A percentile compares a stretch with the other conserved stretches of the same genome.
Conservation (phyloP, 768 basidiomycete genomes). For the Cyclocybe cylindracea region DNA sequence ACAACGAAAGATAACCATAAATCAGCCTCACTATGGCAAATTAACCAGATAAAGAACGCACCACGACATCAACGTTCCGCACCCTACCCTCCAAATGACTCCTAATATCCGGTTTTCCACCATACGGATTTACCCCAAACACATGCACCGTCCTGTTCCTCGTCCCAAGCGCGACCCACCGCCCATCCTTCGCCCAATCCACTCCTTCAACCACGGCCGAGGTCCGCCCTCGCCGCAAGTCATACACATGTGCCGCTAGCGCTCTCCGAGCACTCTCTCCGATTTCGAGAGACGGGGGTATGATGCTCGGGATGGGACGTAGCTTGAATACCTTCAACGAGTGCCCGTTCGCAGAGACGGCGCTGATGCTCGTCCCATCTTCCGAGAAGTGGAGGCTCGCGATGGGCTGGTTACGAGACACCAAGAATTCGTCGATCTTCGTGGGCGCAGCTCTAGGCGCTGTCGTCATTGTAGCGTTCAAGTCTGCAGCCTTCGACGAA, state of each 20-base stretch:
- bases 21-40: no score
- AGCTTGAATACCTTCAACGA: slow-evolving; percentile 49
- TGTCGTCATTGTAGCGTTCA: neutral
- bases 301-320: slow-evolving; percentile 21
- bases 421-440: slow-evolving; percentile 49
- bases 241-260: slow-evolving; percentile 62
- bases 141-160: slow-evolving; percentile 66
- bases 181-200: slow-evolving; percentile 54
- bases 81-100: slow-evolving; percentile 65
- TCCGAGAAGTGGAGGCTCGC: slow-evolving; percentile 51
- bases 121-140: slow-evolving; percentile 77
- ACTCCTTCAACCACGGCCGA: slow-evolving; percentile 60
- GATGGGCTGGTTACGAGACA: slow-evolving; percentile 43
- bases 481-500: neutral
- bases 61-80: slow-evolving; percentile 48
- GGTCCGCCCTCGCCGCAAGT: slow-evolving; percentile 72
- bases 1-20: no score
- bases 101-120: slow-evolving; percentile 61
- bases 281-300: neutral
- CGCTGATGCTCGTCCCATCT: slow-evolving; percentile 54
- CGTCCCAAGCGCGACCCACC: slow-evolving; percentile 73
- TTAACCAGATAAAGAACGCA: no score
- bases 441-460: slow-evolving; percentile 10
- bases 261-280: slow-evolving; percentile 9
- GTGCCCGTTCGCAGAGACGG: slow-evolving; percentile 58